Evolutionary conservation across 139 green algal species (phyloP).

Genomic region (Chlorella sp.): DNA sequence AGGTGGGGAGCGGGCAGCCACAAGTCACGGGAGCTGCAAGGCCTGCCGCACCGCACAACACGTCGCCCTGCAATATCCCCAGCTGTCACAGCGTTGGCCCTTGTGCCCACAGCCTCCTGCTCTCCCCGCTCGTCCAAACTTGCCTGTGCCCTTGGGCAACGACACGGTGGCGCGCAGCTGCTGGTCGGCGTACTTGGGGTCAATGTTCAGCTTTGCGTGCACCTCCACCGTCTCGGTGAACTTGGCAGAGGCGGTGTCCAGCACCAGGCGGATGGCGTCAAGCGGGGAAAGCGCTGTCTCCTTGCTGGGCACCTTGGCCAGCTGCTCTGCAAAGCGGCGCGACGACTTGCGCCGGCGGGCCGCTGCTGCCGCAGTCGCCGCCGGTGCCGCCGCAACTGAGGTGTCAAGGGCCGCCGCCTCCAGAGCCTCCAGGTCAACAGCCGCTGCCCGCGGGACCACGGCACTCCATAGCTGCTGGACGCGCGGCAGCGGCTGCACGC

Average conservation of each 20-base stretch:
- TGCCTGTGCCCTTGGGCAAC: conserved; percentile 89
- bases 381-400: neutral
- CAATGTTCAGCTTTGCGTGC: conserved; percentile 90
- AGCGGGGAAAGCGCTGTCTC: conserved; percentile 56
- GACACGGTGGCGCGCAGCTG: conserved; percentile 97
- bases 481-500: neutral
- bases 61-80: neutral
- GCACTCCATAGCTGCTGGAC: neutral
- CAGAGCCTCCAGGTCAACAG: conserved; percentile 39
- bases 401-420: conserved; percentile 33
- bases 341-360: conserved; percentile 33
- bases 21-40: neutral
- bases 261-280: conserved; percentile 76
- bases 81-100: neutral
- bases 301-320: conserved; percentile 42
- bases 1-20: neutral
- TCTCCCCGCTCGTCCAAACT: neutral
- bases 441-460: conserved; percentile 1
- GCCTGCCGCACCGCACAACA: neutral
- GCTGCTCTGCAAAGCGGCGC: conserved; percentile 26
- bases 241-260: conserved; percentile 85
- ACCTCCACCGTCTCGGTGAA: conserved; percentile 98
- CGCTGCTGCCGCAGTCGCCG: neutral
- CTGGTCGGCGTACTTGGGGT: conserved; percentile 97
- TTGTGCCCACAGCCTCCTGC: neutral